phyloP scores from a whole-genome alignment of 345 rosid species.

The Aquilaria sinensis region DNA sequence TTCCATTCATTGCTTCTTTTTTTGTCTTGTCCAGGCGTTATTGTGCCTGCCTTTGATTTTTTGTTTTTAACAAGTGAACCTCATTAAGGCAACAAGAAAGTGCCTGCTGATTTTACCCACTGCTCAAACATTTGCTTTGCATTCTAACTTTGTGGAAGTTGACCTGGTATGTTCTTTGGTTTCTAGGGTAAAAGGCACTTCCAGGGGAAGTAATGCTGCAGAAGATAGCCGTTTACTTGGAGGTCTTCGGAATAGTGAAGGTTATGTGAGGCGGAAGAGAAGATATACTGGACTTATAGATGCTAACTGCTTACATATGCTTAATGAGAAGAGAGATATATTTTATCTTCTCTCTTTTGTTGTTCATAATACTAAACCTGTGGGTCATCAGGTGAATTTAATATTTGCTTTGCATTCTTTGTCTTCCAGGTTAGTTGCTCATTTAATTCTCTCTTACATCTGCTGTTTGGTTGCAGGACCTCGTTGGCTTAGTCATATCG shows the following conservation, averaged over 20 bases:
- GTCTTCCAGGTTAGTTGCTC: constrained; percentile 1
- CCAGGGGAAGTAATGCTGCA: constrained; percentile 33
- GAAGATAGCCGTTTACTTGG: constrained; percentile 40
- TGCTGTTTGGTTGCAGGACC: constrained; percentile 59
- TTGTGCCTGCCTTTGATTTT: neutral
- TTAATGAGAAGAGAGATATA: constrained; percentile 83
- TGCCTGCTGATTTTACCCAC: too few species aligned
- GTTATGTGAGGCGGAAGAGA: constrained; percentile 41
- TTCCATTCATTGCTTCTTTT: too few species aligned
- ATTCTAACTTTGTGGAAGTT: constrained; percentile 15
- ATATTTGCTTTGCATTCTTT: neutral
- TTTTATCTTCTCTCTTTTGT: constrained; percentile 82
- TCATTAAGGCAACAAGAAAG: too few species aligned
- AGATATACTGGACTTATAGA: constrained; percentile 56
- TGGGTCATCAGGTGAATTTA: constrained; percentile 87
- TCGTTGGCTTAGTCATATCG: constrained; percentile 97
- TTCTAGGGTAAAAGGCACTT: constrained; percentile 30
- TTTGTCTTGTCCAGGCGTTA: constrained; percentile 6
- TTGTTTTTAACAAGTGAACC: neutral
- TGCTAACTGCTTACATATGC: constrained; percentile 63
- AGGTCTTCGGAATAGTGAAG: constrained; percentile 40
- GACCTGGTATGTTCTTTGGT: constrained; percentile 22
- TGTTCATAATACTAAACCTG: constrained; percentile 94
- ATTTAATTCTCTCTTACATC: constrained; percentile 4
- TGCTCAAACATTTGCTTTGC: too few species aligned